Evolutionary conservation across 495 filamentous ascomycete genomes (phyloP).

Genomic region (Penicillium diatomitis): DNA sequence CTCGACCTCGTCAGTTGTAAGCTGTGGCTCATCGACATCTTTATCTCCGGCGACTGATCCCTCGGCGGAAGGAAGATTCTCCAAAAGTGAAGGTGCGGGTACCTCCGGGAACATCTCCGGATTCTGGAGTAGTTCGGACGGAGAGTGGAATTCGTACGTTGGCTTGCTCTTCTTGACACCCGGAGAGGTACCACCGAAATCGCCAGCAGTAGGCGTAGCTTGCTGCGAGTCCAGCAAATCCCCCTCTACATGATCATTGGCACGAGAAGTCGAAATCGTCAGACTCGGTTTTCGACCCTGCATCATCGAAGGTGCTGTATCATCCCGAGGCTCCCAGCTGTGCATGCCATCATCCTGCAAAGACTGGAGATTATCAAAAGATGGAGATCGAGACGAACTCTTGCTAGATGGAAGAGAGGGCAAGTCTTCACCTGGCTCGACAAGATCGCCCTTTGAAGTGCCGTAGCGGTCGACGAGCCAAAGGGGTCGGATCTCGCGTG

Average conservation of each 20-base stretch:
- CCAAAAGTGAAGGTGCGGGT: conserved; percentile 19
- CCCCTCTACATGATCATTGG: conserved; percentile 5
- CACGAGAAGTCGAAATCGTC: conserved; percentile 14
- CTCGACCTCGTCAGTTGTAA: no score
- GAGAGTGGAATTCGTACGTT: conserved; percentile 39
- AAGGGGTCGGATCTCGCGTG: conserved; percentile 40
- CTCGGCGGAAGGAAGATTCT: conserved; percentile 27
- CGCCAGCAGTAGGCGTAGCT: conserved; percentile 16
- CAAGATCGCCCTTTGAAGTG: conserved; percentile 28
- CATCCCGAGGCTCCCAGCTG: conserved; percentile 23
- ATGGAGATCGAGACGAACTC: conserved; percentile 34
- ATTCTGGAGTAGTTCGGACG: conserved; percentile 35
- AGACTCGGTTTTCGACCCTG: conserved; percentile 11
- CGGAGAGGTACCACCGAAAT: conserved; percentile 2
- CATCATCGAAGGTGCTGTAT: conserved; percentile 15
- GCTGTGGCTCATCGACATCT: not conserved
- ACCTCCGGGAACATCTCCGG: conserved; percentile 18
- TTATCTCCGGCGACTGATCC: conserved; percentile 24
- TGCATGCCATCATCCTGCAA: conserved; percentile 18
- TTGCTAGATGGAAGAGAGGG: conserved; percentile 45
- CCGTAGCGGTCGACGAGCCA: conserved; percentile 42
- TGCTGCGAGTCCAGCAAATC: conserved; percentile 21
- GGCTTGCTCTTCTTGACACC: conserved; percentile 23
- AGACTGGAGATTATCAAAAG: conserved; percentile 31
- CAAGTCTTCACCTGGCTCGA: conserved; percentile 26